Base-by-base conservation (phyloP, 345 rosid genomes). In the Rhodamnia rubescens region DNA sequence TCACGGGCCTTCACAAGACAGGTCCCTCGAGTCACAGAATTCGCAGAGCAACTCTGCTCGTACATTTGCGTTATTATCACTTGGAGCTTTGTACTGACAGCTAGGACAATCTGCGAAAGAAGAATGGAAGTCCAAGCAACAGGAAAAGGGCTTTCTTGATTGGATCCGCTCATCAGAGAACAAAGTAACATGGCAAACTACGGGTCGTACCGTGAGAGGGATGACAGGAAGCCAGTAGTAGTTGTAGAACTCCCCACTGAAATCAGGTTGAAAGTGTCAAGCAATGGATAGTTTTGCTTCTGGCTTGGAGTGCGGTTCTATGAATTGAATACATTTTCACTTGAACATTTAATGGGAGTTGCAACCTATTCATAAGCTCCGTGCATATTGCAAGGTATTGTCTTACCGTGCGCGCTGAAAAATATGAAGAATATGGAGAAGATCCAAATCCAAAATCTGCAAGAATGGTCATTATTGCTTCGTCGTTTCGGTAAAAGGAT, bases 381-480 rank as follows among this genome's bases (percentile, higher is more conserved):
- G 78, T 36, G 78, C 84, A 83, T 12, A 40, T 64, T 0, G 18
- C 61, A 22, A 18, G 84, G 27, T 16, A 49, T 81, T 32, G 40
- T 58, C 86, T 74, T 85, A 89, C 90, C 85, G 18, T 87, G 84
- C 40, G 88, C 88, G 40, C 87, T 64, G 58, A 85, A 89, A 47
- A 89, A 85, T 53, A 89, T 85, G 88, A 86, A 86, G 51, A 89
- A 82, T 44, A 87, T 52, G 85, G 78, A 85, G 61, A 85, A 55
- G 59, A 87, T 83, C 90, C 90, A 89, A 26, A 87, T 87, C 90
- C 90, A 85, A 55, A 85, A 61, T 84, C 90, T 89, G 88, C 84
- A 87, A 83, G 78, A 69, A 69, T 2, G 47, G 78, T 69, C 47
- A 36, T 9, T 69, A 18, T 69, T 36, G 36, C 47, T 32, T 69